A percentile compares a stretch with the other conserved stretches of the same genome.
These are phyloP conservation scores for Atkinsonella texensis DNA, from an alignment of 2,329 filamentous ascomycete species.

Conservation along the genomic window DNA sequence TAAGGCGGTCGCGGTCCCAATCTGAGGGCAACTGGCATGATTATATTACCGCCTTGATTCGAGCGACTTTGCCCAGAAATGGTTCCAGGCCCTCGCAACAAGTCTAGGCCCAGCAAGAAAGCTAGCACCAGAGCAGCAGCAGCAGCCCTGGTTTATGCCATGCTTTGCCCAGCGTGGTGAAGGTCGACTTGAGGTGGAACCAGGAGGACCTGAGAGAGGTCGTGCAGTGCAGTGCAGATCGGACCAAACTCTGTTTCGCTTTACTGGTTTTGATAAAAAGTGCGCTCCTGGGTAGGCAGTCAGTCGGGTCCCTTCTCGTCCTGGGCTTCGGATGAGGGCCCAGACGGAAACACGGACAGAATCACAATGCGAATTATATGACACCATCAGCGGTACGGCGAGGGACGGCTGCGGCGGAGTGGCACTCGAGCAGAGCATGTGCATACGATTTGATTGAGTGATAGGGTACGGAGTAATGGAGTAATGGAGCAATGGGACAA, in stretches of 20 bases:
- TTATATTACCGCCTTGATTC: background rate
- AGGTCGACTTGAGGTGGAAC: background rate
- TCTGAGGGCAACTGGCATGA: background rate
- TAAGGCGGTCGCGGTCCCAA: background rate
- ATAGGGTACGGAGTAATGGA: too few relatives aligned
- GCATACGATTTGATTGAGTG: too few relatives aligned
- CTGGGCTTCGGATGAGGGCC: background rate
- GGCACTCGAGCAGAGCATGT: too few relatives aligned
- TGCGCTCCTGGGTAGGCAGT: background rate
- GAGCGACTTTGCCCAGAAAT: background rate
- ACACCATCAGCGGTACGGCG: background rate
- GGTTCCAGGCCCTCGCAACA: background rate
- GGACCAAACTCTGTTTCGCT: constrained; percentile 9
- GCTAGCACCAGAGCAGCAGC: background rate
- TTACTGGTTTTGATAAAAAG: background rate
- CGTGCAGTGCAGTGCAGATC: constrained; percentile 11
- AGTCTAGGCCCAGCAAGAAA: background rate
- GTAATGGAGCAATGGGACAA: too few relatives aligned
- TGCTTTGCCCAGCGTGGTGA: background rate
- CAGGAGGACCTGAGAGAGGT: constrained; percentile 4
- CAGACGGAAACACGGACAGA: background rate
- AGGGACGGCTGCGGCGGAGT: too few relatives aligned
- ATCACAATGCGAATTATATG: background rate
- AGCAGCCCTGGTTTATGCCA: background rate
- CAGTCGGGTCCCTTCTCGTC: background rate